Conservation (phyloP, 2,329 filamentous ascomycete species). For the Thelonectria blattea region DNA sequence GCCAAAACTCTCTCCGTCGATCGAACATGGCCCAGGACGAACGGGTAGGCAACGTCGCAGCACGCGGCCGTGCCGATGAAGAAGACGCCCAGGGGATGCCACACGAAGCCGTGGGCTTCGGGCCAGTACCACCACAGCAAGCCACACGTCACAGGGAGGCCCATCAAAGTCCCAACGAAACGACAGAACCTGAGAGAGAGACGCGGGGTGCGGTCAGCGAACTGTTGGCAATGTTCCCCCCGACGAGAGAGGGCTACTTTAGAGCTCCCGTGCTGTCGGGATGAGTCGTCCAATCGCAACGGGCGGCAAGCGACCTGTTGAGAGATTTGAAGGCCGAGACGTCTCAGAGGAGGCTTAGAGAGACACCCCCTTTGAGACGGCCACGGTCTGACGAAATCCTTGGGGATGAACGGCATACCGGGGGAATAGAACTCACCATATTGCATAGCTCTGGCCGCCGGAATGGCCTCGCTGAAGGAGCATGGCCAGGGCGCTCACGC, state of each 20-base stretch:
- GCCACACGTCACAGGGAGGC: conserved; percentile 46
- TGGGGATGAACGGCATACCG: conserved; percentile 11
- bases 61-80: conserved; percentile 48
- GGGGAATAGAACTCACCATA: conserved; percentile 50
- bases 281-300: conserved; percentile 11
- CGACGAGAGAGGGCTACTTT: conserved; percentile 20
- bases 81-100: conserved; percentile 50
- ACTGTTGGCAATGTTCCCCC: conserved; percentile 4
- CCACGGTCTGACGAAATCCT: conserved; percentile 26
- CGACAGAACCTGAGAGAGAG: conserved; percentile 48
- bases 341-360: background rate
- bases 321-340: conserved; percentile 1
- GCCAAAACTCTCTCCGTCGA: conserved; percentile 46
- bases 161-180: conserved; percentile 49
- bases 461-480: conserved; percentile 54
- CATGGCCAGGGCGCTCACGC: conserved; percentile 50
- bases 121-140: conserved; percentile 59
- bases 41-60: conserved; percentile 53
- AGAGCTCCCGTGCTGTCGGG: conserved; percentile 8
- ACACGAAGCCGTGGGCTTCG: conserved; percentile 55
- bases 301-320: background rate
- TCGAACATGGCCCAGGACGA: conserved; percentile 48
- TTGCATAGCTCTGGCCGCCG: conserved; percentile 54
- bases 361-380: background rate
- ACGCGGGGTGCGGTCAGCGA: conserved; percentile 22